Base-by-base conservation (phyloP, 805 yeast genomes). In the Tetrapisispora namnaoensis region DNA sequence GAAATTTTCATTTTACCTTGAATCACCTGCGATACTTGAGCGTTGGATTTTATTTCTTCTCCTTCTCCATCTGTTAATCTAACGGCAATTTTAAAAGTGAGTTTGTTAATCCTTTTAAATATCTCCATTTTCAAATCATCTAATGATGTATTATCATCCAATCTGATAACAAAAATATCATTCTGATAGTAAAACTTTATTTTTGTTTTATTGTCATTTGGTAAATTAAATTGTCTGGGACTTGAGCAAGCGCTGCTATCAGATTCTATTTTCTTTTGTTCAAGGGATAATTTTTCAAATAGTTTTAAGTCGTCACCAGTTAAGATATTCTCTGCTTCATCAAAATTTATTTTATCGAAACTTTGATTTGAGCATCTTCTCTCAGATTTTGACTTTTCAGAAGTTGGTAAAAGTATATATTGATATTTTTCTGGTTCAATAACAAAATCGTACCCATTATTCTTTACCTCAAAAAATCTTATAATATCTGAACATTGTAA, bases 121-220 rank as follows among this genome's bases (percentile, higher is more conserved):
- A 81, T 71, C 58, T 78, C 80, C 32, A 68, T 61, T 52, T 73
- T 72, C 51, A 81, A 60, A 49, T 77, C 83, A 34, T 67, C 69
- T 42, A 77, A 61, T 6, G 77, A 67, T 45, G 74, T 73, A 51
- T 68, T 70, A 14, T 70, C 59, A 30, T 79, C 78, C 37, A 81
- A 67, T 50, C 79, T 64, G 39, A 86, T 70, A 1, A 88, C 93
- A 69, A 85, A 86, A 14, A 86, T 86, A 60, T 86, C 95, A 59
- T 84, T 90, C 50, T 80, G 82, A 59, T 79, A 84, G 62, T 81
- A 86, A 56, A 86, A 83, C 62, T 86, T 86, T 46, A 85, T 77
- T 63, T 85, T 86, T 11, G 24, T 17, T 27, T 44, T 44, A n/a
- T 34, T 27, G 17, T 40, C 37, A 14, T 42, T 42, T 24, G 46